Percentiles rank a stretch among this genome's conserved stretches.
phyloP scores from a whole-genome alignment of 108 stramenopile genomes.

The Conticribra weissflogii region DNA sequence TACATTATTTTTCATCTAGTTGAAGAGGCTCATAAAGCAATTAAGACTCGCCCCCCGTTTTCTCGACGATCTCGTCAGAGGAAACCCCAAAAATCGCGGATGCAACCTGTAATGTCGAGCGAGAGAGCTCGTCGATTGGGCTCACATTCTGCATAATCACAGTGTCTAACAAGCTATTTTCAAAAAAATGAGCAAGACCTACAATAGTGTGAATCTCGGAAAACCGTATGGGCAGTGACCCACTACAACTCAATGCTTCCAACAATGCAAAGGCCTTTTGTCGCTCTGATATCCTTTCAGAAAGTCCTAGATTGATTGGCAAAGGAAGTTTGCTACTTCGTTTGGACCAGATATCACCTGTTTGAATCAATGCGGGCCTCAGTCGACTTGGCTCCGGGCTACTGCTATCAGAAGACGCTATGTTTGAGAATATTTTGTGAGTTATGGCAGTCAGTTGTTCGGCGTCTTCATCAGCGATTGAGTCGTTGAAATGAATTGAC shows the following conservation, averaged over 20 bases:
- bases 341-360: constrained; percentile 6
- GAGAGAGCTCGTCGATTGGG: constrained; percentile 45
- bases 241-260: constrained; percentile 49
- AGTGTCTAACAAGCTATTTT: constrained; percentile 36
- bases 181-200: constrained; percentile 49
- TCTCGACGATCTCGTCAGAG: neutral
- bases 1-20: neutral
- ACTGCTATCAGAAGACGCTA: neutral
- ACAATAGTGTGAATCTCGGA: constrained; percentile 43
- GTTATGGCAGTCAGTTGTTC: neutral
- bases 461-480: neutral
- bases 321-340: neutral
- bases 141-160: constrained; percentile 44
- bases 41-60: neutral
- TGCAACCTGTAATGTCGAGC: constrained; percentile 18
- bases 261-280: constrained; percentile 46
- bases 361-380: neutral
- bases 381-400: neutral
- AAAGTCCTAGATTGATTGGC: neutral
- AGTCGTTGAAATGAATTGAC: constrained; percentile 14
- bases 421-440: constrained; percentile 1
- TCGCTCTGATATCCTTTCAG: neutral
- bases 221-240: constrained; percentile 32
- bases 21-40: no score
- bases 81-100: constrained; percentile 1